Conservation (phyloP, 2,329 filamentous ascomycete genomes). For the Botrytis paeoniae region DNA sequence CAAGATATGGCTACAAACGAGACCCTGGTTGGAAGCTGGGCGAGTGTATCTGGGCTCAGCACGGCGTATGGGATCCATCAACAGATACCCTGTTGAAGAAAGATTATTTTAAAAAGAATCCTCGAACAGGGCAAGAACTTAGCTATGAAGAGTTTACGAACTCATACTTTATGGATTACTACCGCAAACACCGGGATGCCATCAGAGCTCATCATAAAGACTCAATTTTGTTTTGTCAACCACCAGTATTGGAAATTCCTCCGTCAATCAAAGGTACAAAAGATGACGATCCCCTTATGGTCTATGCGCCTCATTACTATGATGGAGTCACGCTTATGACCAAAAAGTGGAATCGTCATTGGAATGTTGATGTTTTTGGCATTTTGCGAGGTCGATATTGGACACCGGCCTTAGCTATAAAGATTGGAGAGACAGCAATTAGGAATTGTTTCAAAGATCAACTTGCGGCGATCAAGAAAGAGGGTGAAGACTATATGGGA, state of each 20-base stretch:
- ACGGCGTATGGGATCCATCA: slow-evolving; percentile 87
- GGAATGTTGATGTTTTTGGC: slow-evolving; percentile 95
- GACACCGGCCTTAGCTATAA: slow-evolving; percentile 86
- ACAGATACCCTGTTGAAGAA: slow-evolving; percentile 76
- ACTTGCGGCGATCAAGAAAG: slow-evolving; percentile 74
- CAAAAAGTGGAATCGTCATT: slow-evolving; percentile 97
- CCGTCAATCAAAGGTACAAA: slow-evolving; percentile 80
- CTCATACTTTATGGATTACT: slow-evolving; percentile 85
- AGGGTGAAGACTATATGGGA: slow-evolving; percentile 85
- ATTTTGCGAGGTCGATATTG: slow-evolving; percentile 85
- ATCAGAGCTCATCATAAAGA: slow-evolving; percentile 75
- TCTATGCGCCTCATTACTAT: slow-evolving; percentile 94
- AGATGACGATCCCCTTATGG: slow-evolving; percentile 86
- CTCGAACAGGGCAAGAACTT: slow-evolving; percentile 67
- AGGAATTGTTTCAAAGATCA: slow-evolving; percentile 91
- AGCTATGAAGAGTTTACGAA: slow-evolving; percentile 87
- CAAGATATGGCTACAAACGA: slow-evolving; percentile 84
- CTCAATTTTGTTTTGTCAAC: slow-evolving; percentile 86
- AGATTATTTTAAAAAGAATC: slow-evolving; percentile 83
- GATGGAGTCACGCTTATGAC: slow-evolving; percentile 95
- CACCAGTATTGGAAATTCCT: slow-evolving; percentile 86
- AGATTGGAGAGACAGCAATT: slow-evolving; percentile 89
- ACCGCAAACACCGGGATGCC: slow-evolving; percentile 69
- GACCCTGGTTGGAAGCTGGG: slow-evolving; percentile 87
- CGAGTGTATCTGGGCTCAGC: slow-evolving; percentile 95